phyloP scores from a whole-genome alignment of 2,329 filamentous ascomycete species.

The Epichloe brachyelytri region DNA sequence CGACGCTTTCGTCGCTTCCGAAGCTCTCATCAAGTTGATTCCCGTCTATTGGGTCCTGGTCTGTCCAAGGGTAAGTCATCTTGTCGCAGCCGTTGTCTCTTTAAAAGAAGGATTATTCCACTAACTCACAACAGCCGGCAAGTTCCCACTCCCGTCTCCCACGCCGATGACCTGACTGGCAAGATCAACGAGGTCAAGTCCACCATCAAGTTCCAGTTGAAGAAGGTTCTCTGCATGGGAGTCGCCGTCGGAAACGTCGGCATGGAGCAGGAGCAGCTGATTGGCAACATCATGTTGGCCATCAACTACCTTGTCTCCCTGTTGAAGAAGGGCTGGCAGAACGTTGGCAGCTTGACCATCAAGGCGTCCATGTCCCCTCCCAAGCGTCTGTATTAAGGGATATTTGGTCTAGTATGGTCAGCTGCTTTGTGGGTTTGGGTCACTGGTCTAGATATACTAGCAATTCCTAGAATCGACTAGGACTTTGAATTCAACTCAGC shows the following conservation, averaged over 20 bases:
- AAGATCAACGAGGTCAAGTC: conserved; percentile 99
- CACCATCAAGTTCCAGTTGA: conserved; percentile 99
- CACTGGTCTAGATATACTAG: not conserved
- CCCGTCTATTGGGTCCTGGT: conserved; percentile 98
- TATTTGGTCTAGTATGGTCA: conserved; percentile 3
- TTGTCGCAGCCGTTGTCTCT: not conserved
- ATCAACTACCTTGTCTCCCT: conserved; percentile 99
- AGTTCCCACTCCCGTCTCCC: conserved; percentile 98
- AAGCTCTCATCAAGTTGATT: conserved; percentile 98
- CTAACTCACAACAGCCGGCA: conserved; percentile 57
- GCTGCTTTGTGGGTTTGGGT: conserved; percentile 8
- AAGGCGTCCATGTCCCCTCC: conserved; percentile 99
- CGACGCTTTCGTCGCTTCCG: conserved; percentile 97
- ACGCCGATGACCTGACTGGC: conserved; percentile 81
- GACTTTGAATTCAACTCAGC: conserved; percentile 3
- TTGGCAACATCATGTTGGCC: conserved; percentile 98
- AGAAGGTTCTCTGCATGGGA: conserved; percentile 99
- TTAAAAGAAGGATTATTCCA: not conserved
- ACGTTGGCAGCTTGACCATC: conserved; percentile 98
- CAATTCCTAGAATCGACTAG: conserved; percentile 5
- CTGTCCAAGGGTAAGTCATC: conserved; percentile 77
- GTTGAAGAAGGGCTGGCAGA: conserved; percentile 99
- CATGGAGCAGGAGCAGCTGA: conserved; percentile 91
- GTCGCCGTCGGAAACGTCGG: conserved; percentile 97
- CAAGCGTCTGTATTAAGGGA: conserved; percentile 83